Percentiles rank a stretch among this genome's conserved stretches.
Conservation (phyloP, 768 basidiomycete genomes). For the Phallus indusiatus region DNA sequence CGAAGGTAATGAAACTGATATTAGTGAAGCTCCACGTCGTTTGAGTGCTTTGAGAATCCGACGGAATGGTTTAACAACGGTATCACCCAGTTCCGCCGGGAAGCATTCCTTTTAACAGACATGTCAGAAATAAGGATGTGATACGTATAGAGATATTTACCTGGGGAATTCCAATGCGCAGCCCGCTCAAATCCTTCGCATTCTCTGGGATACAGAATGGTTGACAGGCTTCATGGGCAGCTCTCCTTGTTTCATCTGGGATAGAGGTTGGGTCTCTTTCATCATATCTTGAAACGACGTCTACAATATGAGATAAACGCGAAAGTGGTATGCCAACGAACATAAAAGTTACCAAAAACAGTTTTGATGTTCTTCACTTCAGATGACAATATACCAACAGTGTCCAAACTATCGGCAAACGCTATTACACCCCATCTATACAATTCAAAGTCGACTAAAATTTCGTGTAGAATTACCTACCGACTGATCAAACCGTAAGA, state of each 20-base stretch:
- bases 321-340: neutral
- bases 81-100: slow-evolving; percentile 49
- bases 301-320: slow-evolving; percentile 16
- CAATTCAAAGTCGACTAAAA: neutral
- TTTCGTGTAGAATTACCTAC: slow-evolving; percentile 28
- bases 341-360: slow-evolving; percentile 58
- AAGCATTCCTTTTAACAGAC: slow-evolving; percentile 57
- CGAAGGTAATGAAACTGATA: slow-evolving; percentile 65
- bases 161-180: slow-evolving; percentile 71
- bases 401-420: slow-evolving; percentile 92
- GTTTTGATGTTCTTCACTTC: slow-evolving; percentile 37
- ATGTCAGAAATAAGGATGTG: neutral
- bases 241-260: slow-evolving; percentile 27
- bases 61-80: slow-evolving; percentile 37
- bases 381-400: slow-evolving; percentile 73
- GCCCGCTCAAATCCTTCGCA: slow-evolving; percentile 29
- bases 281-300: slow-evolving; percentile 34
- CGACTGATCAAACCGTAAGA: slow-evolving; percentile 88
- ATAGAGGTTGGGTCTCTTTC: slow-evolving; percentile 67
- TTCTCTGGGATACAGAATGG: neutral
- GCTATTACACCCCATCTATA: slow-evolving; percentile 81
- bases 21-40: slow-evolving; percentile 51
- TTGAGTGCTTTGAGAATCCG: slow-evolving; percentile 33
- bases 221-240: slow-evolving; percentile 20
- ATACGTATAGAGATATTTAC: slow-evolving; percentile 26